Evolutionary conservation across 176 grass and related monocot genomes (phyloP), one percentile per base, ranked within the genome.

Genomic region (Carex pumila): DNA sequence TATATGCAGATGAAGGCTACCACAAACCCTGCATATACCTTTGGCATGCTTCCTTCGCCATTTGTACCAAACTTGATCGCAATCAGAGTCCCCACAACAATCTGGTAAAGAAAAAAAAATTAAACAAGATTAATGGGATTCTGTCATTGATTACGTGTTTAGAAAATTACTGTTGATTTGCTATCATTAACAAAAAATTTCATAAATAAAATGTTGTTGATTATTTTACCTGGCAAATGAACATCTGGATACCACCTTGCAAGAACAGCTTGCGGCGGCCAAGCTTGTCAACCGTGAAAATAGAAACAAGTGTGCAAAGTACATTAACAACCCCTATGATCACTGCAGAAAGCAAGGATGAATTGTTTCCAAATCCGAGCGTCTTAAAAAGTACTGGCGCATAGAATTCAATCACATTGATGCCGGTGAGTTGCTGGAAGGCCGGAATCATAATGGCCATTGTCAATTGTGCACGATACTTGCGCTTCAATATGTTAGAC

Each of bases 361-460:
- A 78, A 45, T 86, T 76, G 52, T 5, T 57, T 6, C 54, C 84
- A 52, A 90, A 90, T 3, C 84, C 84, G 3, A 90, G 79, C 7
- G 88, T 84, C 69, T 83, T 86, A 80, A 90, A 86, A 6, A 90
- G 84, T 21, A 86, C 79, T 1, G 88, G 88, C 17, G 88, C 84
- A 60, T 90, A 90, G 52, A 90, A 90, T 80, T 76, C 85, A 15
- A 90, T 90, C 4, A 90, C 88, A 52, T 90, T 90, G 39, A 90
- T 90, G 37, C 88, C 88, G 17, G 88, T 90, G 71, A 90, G 18
- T 66, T 90, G 88, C 79, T 86, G 88, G 79, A 90, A 90, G 80
- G 86, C 80, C 12, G 88, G 88, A 59, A 90, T 90, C 70, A 86
- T 53, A 57, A 90, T 72, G 80, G 88, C 71, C 88, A 90, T 90